A percentile compares a stretch with the other conserved stretches of the same genome.
Evolutionary conservation across 495 filamentous ascomycete genomes (phyloP).

Genomic region (Penicillium taxi): DNA sequence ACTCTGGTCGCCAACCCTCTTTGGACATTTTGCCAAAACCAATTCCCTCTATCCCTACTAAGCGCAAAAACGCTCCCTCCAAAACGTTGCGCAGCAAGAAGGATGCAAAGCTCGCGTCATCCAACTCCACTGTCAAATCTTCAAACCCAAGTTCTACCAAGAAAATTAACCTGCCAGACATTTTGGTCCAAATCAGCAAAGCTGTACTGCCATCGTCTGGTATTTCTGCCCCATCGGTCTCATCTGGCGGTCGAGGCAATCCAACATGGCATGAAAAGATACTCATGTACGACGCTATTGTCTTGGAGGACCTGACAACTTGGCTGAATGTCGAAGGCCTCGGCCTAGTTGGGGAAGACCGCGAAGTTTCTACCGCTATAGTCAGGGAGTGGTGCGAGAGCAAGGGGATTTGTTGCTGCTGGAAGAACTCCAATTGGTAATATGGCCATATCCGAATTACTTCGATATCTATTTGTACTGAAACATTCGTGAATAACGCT

Average conservation of each 20-base stretch:
- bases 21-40: conserved; percentile 11
- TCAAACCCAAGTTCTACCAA: conserved; percentile 2
- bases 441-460: too few relatives aligned
- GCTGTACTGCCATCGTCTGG: conserved; percentile 51
- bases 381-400: conserved; percentile 85
- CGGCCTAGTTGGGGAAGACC: conserved; percentile 51
- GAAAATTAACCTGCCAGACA: conserved; percentile 17
- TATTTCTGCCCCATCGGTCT: conserved; percentile 19
- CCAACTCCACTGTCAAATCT: not conserved
- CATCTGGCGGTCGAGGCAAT: conserved; percentile 13
- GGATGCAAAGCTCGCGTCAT: not conserved
- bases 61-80: conserved; percentile 8
- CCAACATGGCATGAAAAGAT: conserved; percentile 84
- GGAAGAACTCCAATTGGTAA: conserved; percentile 22
- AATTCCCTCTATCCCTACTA: conserved; percentile 5
- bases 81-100: conserved; percentile 5
- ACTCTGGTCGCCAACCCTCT: conserved; percentile 1
- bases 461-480: too few relatives aligned
- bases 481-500: too few relatives aligned
- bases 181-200: conserved; percentile 57
- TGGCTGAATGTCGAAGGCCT: conserved; percentile 77
- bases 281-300: conserved; percentile 85
- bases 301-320: conserved; percentile 73
- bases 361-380: conserved; percentile 48
- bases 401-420: conserved; percentile 65